phyloP scores from a whole-genome alignment of 192 early-diverging fungal species.

The Coemansia sp. region DNA sequence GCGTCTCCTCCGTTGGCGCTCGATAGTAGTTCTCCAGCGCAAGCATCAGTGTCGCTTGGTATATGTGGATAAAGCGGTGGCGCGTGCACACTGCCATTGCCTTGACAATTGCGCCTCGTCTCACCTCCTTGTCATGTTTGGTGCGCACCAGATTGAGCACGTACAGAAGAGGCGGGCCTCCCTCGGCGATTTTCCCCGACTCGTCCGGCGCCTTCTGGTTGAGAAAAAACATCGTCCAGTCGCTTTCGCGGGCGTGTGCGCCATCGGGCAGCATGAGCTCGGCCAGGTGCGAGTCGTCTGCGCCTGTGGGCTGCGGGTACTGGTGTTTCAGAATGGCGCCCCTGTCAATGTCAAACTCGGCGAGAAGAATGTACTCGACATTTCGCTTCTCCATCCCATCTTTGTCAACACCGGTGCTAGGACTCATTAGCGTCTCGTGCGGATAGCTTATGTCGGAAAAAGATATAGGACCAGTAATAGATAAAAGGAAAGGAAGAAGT shows the following conservation, averaged over 20 bases:
- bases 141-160: constrained; percentile 92
- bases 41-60: constrained; percentile 85
- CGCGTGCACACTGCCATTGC: constrained; percentile 92
- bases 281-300: constrained; percentile 83
- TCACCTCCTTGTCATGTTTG: constrained; percentile 78
- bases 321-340: constrained; percentile 86
- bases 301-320: constrained; percentile 79
- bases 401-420: constrained; percentile 16
- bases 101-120: constrained; percentile 88
- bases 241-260: constrained; percentile 87
- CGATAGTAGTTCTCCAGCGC: constrained; percentile 92
- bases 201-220: constrained; percentile 66
- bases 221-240: constrained; percentile 93
- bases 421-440: constrained; percentile 14
- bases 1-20: constrained; percentile 67
- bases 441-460: background rate
- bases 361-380: constrained; percentile 84
- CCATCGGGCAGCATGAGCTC: constrained; percentile 97
- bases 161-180: constrained; percentile 73
- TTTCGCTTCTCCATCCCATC: constrained; percentile 46
- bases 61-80: constrained; percentile 90
- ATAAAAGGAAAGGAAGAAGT: background rate
- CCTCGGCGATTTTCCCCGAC: constrained; percentile 30
- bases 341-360: constrained; percentile 96
- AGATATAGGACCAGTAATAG: background rate